Evolutionary conservation across 116 monocot species (phyloP), one percentile per base, ranked within the genome.

Genomic region (Phalaenopsis hybrid): DNA sequence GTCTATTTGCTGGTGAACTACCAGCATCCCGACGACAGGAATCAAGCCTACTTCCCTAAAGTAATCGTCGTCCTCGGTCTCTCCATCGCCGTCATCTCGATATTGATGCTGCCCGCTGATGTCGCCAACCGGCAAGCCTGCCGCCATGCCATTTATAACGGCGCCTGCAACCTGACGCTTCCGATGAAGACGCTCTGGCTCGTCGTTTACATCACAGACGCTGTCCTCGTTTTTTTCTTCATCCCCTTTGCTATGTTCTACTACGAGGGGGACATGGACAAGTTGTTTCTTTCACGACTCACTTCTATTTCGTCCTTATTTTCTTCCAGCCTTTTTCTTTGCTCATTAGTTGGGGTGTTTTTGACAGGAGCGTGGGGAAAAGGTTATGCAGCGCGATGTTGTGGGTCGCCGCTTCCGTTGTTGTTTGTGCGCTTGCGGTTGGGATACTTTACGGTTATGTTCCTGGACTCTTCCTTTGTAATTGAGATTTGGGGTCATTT

Each of bases 171-270:
- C 34, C 91, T 92, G 37, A 97, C 96, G 45, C 89, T 97, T 5
- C 94, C 94, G 3, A 97, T 97, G 96, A 94, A 89, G 92, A 87
- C 87, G 12, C 91, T 97, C 17, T 97, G 96, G 96, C 91, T 97
- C 17, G 86, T 80, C 50, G 85, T 97, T 28, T 97, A 97, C 81
- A 92, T 97, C 34, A 82, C 57, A 8, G 96, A 97, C 52, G 94
- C 94, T 1, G 78, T 97, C 2, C 92, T 97, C 41, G 94, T 94
- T 34, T 97, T 97, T 86, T 86, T 97, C 80, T 80, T 91, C 61
- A 92, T 97, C 13, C 96, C 96, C 10, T 97, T 97, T 76, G 91
- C 96, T 34, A 97, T 97, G 91, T 97, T 97, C 84, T 97, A 92
- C 65, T 97, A 97, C 77, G 96, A 97, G 87, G 94, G 94, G 68